phyloP scores from a whole-genome alignment of 1,284 basidiomycete genomes.

The Apiotrichum akiyoshidainum region DNA sequence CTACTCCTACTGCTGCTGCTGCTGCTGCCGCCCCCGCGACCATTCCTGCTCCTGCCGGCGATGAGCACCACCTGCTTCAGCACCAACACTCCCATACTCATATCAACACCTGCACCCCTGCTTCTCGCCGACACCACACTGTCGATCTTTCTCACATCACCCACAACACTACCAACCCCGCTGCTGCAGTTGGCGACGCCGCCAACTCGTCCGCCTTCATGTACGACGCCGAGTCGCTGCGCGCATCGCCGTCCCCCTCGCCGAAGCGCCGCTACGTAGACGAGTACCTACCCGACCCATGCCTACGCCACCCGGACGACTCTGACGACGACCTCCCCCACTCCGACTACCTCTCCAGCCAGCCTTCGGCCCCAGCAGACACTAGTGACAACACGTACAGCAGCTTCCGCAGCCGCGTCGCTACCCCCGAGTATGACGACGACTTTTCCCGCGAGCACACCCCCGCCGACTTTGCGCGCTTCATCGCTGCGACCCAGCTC shows the following conservation, averaged over 20 bases:
- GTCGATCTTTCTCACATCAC: neutral
- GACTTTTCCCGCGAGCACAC: neutral
- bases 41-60: no score
- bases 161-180: neutral
- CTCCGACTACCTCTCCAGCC: neutral
- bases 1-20: no score
- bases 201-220: constrained; percentile 1
- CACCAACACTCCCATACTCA: neutral
- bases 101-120: neutral
- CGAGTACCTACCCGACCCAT: neutral
- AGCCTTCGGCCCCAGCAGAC: neutral
- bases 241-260: neutral
- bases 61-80: no score
- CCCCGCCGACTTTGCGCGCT: neutral
- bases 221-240: constrained; percentile 1
- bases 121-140: constrained; percentile 1
- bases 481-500: neutral
- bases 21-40: no score
- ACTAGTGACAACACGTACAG: neutral
- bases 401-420: neutral
- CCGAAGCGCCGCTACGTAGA: neutral
- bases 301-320: neutral
- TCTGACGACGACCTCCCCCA: neutral
- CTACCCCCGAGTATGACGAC: neutral
- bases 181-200: no score